Evolutionary conservation across 169 alveolate genomes (phyloP), one percentile per base, ranked within the genome.

Genomic region (Miamiensis avidus): DNA sequence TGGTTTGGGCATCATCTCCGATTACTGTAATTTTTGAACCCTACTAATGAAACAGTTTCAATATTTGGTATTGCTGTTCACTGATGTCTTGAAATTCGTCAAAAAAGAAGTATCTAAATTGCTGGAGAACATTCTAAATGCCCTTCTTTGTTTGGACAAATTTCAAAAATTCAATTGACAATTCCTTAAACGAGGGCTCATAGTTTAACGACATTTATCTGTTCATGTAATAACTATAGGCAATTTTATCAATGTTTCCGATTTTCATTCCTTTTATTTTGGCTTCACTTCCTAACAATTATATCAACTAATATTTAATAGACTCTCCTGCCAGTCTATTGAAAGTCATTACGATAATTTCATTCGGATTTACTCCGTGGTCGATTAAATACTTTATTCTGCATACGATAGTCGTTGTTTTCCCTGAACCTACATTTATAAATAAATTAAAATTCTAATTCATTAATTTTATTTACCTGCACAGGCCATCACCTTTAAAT

Each of bases 191-290:
- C 15, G 69, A 34, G 1, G 82, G 64, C 20, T 25, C 64, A 29
- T 77, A 33, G 28, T 77, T 33, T 33, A 33, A 28, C 15, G 74
- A 27, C 64, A 33, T 69, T 34, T 33, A 26, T 27, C 64, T 72
- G 29, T 69, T 77, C 33, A 31, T 77, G 0, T 33, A 33, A 77
- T 33, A 77, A 26, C 29, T 33, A 29, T 77, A 77, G 34, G 82
- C 82, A 20, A 77, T 77, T 77, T 77, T 77, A 77, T 77, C 82
- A 0, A 77, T 77, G 27, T 77, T 77, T 77, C 82, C 82, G 15
- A 77, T 77, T 16, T 28, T 32, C 25, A 77, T 77, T 1, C 74
- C 34, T 33, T 31, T 30, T 27, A 49, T 49, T 49, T 77, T 33
- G 26, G 28, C 72, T 33, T 77, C 82, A 6, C 64, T 77, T 26